Conservation (phyloP, 768 basidiomycete genomes). For the Russula earlei region DNA sequence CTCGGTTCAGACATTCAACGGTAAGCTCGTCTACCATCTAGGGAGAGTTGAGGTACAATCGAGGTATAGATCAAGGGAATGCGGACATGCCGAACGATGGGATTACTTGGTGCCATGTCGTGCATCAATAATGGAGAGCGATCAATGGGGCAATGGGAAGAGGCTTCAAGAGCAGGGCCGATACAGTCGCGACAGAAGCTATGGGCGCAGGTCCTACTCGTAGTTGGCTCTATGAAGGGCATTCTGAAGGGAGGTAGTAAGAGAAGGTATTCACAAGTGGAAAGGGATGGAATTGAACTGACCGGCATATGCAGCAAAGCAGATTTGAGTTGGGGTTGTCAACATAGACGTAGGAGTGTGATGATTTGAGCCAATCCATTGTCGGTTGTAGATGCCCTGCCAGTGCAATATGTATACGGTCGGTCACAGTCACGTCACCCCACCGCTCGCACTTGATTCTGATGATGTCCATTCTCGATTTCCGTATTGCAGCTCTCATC, state of each 20-base stretch:
- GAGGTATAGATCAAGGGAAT: not conserved
- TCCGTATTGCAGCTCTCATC: constrained; percentile 27
- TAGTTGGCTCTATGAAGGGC: constrained; percentile 70
- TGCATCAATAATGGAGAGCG: constrained; percentile 50
- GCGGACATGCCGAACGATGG: constrained; percentile 67
- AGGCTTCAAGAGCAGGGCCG: constrained; percentile 52
- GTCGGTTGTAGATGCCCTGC: not conserved
- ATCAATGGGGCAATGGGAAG: constrained; percentile 77
- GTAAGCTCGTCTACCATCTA: constrained; percentile 78
- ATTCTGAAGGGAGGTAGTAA: constrained; percentile 29
- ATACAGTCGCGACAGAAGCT: constrained; percentile 87
- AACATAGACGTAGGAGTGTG: constrained; percentile 8
- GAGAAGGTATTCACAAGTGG: not conserved
- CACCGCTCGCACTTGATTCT: too few relatives aligned
- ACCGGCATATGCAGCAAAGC: constrained; percentile 20
- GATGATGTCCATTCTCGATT: not conserved
- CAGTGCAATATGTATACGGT: too few relatives aligned
- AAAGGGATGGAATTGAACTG: not conserved
- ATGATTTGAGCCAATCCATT: constrained; percentile 13
- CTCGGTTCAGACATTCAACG: constrained; percentile 58
- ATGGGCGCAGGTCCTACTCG: constrained; percentile 67
- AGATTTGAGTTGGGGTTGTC: constrained; percentile 17
- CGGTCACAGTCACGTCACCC: too few relatives aligned
- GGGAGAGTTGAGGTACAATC: not conserved
- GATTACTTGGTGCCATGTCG: constrained; percentile 60